phyloP scores from a whole-genome alignment of 768 basidiomycete genomes.

The Rubroboletus pulcherrimus region DNA sequence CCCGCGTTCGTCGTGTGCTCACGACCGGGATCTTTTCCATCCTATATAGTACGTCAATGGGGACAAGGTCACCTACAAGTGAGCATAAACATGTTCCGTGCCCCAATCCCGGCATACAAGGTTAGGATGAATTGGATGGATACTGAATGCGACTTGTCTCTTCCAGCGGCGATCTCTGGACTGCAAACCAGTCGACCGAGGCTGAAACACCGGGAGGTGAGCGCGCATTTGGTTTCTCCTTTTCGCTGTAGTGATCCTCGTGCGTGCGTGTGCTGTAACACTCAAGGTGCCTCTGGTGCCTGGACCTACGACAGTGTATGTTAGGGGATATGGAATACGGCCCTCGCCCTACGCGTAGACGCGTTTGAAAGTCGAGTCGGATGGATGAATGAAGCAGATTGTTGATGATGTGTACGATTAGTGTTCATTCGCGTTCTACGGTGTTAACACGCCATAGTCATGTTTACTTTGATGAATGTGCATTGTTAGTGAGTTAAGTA shows the following conservation, averaged over 20 bases:
- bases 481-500: neutral
- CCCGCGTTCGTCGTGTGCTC: neutral
- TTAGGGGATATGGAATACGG: neutral
- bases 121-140: no score
- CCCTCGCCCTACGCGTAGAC: neutral
- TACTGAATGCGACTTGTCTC: neutral
- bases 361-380: neutral
- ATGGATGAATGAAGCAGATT: neutral
- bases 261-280: neutral
- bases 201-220: constrained; percentile 34
- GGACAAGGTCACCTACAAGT: constrained; percentile 40
- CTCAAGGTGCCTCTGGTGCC: constrained; percentile 45
- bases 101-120: no score
- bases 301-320: constrained; percentile 60
- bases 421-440: neutral
- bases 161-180: constrained; percentile 45
- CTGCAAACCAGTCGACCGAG: constrained; percentile 46
- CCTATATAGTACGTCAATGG: constrained; percentile 27
- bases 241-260: neutral
- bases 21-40: neutral
- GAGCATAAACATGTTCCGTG: constrained; percentile 5
- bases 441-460: no score
- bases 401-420: neutral
- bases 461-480: neutral
- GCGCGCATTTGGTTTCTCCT: neutral